Conservation (phyloP, 2,329 filamentous ascomycete species). For the Helotiales sp. region DNA sequence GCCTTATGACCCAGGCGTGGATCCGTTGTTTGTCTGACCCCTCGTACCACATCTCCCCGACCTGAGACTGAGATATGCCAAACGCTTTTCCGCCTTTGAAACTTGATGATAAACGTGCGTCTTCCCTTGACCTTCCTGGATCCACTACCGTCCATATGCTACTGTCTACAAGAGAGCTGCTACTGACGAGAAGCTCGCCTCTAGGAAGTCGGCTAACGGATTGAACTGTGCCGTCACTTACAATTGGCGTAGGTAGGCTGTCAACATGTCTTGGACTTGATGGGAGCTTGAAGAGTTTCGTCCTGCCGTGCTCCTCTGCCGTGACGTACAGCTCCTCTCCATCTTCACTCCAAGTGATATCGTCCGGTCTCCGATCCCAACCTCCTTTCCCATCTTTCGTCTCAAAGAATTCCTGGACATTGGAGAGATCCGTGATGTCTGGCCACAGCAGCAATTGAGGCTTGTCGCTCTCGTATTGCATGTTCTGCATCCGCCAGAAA, state of each 20-base stretch:
- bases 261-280: slow-evolving; percentile 56
- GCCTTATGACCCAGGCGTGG: slow-evolving; percentile 68
- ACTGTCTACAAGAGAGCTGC: slow-evolving; percentile 74
- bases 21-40: slow-evolving; percentile 67
- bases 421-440: slow-evolving; percentile 61
- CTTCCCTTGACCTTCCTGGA: slow-evolving; percentile 50
- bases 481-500: slow-evolving; percentile 78
- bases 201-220: slow-evolving; percentile 58
- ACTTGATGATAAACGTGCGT: slow-evolving; percentile 62
- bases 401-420: slow-evolving; percentile 66
- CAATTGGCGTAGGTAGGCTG: slow-evolving; percentile 55
- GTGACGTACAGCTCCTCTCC: slow-evolving; percentile 71
- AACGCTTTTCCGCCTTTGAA: slow-evolving; percentile 69
- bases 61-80: slow-evolving; percentile 66
- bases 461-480: slow-evolving; percentile 83
- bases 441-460: slow-evolving; percentile 68
- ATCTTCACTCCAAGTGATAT: slow-evolving; percentile 61
- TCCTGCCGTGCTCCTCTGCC: slow-evolving; percentile 71
- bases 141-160: slow-evolving; percentile 64
- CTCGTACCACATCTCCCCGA: slow-evolving; percentile 71
- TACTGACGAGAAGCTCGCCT: slow-evolving; percentile 65
- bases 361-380: slow-evolving; percentile 64
- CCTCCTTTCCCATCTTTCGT: slow-evolving; percentile 65
- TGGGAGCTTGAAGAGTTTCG: slow-evolving; percentile 66
- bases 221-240: slow-evolving; percentile 58